Evolutionary conservation across 768 basidiomycete genomes (phyloP).

Genomic region (Psilocybe tampanensis): DNA sequence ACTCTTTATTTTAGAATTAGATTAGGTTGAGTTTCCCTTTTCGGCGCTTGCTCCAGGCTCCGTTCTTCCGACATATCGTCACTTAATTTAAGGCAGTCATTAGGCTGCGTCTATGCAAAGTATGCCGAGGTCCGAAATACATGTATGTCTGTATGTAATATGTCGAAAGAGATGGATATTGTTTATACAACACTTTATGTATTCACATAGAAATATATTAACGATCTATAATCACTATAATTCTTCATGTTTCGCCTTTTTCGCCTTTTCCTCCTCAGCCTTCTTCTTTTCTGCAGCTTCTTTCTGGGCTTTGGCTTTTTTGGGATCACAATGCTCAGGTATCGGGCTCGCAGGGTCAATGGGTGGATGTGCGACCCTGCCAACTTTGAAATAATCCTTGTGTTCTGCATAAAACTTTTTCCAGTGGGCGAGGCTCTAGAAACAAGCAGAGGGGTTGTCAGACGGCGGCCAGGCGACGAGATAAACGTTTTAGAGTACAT

Average conservation of each 20-base stretch:
- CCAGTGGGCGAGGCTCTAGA: slow-evolving; percentile 82
- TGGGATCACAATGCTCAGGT: slow-evolving; percentile 72
- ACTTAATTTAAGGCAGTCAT: not conserved
- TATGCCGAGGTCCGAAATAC: not conserved
- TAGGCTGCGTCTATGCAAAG: not conserved
- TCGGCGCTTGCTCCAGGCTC: not conserved
- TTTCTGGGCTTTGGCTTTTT: slow-evolving; percentile 46
- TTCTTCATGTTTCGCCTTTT: slow-evolving; percentile 36
- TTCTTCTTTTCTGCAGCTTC: slow-evolving; percentile 22
- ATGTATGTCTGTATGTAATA: not conserved
- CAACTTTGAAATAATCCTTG: slow-evolving; percentile 78
- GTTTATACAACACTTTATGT: not conserved
- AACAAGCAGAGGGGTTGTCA: slow-evolving; percentile 3
- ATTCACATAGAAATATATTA: slow-evolving; percentile 14
- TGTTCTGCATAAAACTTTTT: slow-evolving; percentile 86
- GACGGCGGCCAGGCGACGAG: not conserved
- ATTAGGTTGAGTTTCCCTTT: not conserved
- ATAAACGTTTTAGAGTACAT: slow-evolving; percentile 26
- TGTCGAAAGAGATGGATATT: not conserved
- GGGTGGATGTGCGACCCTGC: slow-evolving; percentile 72
- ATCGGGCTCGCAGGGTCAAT: slow-evolving; percentile 79
- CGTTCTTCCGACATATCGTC: not conserved
- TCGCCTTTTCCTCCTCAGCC: slow-evolving; percentile 20
- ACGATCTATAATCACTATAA: slow-evolving; percentile 27
- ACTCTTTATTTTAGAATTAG: not conserved